Conservation (phyloP, 2,329 filamentous ascomycete genomes). For the Amauroascus niger region DNA sequence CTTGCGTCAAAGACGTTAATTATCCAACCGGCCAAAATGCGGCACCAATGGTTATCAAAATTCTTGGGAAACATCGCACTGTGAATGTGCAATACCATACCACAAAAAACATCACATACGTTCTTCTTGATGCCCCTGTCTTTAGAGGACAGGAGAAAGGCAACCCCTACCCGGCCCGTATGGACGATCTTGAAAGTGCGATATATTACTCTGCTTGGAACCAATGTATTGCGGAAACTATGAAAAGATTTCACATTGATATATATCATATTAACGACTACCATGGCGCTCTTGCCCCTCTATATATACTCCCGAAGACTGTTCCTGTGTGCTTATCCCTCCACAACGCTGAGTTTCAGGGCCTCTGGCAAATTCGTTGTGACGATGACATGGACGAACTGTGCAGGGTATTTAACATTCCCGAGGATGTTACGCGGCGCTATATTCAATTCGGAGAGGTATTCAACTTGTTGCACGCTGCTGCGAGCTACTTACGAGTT, state of each 20-base stretch:
- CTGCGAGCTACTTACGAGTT: conserved; percentile 54
- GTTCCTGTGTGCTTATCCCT: conserved; percentile 55
- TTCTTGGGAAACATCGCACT: conserved; percentile 52
- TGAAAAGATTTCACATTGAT: conserved; percentile 53
- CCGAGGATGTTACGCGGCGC: conserved; percentile 46
- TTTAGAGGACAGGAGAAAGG: conserved; percentile 55
- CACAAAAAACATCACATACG: conserved; percentile 57
- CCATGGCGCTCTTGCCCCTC: conserved; percentile 53
- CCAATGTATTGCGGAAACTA: conserved; percentile 55
- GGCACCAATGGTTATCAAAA: conserved; percentile 53
- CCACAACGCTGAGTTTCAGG: conserved; percentile 61
- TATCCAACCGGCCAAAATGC: conserved; percentile 52
- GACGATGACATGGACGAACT: conserved; percentile 54
- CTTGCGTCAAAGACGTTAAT: conserved; percentile 53
- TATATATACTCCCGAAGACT: conserved; percentile 54
- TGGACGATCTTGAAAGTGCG: conserved; percentile 60
- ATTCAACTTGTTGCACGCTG: conserved; percentile 60
- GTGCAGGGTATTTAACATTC: conserved; percentile 55
- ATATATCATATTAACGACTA: conserved; percentile 61
- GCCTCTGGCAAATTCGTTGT: conserved; percentile 57
- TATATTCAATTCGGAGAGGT: conserved; percentile 61
- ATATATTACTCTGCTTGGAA: conserved; percentile 64
- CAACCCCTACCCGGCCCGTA: conserved; percentile 56
- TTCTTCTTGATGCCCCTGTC: conserved; percentile 56
- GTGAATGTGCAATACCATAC: conserved; percentile 56